Percentiles rank a stretch among this genome's conserved stretches.
phyloP scores from a whole-genome alignment of 352 stramenopile species.

The Phytophthora meadii region DNA sequence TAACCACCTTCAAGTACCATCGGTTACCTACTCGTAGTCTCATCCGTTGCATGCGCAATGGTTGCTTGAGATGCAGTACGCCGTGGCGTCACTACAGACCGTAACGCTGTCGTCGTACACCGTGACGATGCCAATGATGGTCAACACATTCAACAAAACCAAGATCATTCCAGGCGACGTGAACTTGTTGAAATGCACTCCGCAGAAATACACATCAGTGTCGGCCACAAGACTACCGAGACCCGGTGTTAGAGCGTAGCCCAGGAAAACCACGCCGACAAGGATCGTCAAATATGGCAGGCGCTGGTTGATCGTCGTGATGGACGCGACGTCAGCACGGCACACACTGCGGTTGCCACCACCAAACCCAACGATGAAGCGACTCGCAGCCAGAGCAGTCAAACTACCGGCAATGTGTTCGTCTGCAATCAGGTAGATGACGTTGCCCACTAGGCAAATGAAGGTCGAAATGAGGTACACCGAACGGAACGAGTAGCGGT shows the following conservation, averaged over 20 bases:
- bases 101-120: conserved; percentile 63
- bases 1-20: too few relatives aligned
- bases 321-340: conserved; percentile 68
- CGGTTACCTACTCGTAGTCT: too few relatives aligned
- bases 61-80: too few relatives aligned
- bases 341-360: conserved; percentile 79
- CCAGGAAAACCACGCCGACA: conserved; percentile 75
- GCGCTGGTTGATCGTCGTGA: conserved; percentile 76
- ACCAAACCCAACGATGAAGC: conserved; percentile 79
- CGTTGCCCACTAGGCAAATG: conserved; percentile 74
- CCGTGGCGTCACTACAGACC: conserved; percentile 11
- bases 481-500: conserved; percentile 78
- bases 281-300: conserved; percentile 77
- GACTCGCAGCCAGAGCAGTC: conserved; percentile 53
- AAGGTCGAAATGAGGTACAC: conserved; percentile 79
- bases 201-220: conserved; percentile 52
- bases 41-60: too few relatives aligned
- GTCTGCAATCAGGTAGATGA: conserved; percentile 77
- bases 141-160: conserved; percentile 61
- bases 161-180: conserved; percentile 71
- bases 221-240: conserved; percentile 66
- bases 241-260: conserved; percentile 70
- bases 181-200: conserved; percentile 77
- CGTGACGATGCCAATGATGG: conserved; percentile 65
- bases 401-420: conserved; percentile 62